phyloP scores from a whole-genome alignment of 1,284 basidiomycete genomes.

The Naganishia sp. region DNA sequence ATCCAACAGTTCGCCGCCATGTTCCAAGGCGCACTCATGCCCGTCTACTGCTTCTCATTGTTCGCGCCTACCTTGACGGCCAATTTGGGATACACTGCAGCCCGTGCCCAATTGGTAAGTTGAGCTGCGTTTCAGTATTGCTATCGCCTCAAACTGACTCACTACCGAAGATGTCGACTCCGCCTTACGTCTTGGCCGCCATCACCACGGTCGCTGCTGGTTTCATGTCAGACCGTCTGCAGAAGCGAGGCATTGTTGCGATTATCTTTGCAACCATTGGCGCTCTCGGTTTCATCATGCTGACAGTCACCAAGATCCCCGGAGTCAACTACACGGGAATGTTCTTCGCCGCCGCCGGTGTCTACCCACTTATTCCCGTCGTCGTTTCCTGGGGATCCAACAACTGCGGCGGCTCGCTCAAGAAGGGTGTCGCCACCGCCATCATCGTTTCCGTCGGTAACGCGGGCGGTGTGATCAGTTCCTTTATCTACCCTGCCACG shows the following conservation, averaged over 20 bases:
- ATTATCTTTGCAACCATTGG: conserved; percentile 22
- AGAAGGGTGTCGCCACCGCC: conserved; percentile 60
- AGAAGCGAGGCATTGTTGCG: conserved; percentile 31
- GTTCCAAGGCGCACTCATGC: conserved; percentile 56
- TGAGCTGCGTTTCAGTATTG: background rate
- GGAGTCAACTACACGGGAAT: conserved; percentile 60
- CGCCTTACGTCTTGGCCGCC: conserved; percentile 43
- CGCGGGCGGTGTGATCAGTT: conserved; percentile 59
- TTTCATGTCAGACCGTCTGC: conserved; percentile 32
- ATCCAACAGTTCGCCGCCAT: conserved; percentile 37
- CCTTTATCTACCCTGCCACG: conserved; percentile 54
- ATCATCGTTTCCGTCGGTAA: conserved; percentile 62
- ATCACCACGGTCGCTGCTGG: conserved; percentile 30
- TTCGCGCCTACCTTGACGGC: conserved; percentile 54
- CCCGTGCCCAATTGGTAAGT: conserved; percentile 70
- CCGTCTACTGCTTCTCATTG: conserved; percentile 63
- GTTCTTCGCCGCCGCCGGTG: conserved; percentile 61
- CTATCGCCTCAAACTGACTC: background rate
- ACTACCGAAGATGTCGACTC: conserved; percentile 37
- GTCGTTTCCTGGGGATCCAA: conserved; percentile 62
- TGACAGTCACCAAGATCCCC: conserved; percentile 46
- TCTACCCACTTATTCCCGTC: conserved; percentile 61
- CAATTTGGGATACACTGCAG: conserved; percentile 63
- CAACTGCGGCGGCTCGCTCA: conserved; percentile 62
- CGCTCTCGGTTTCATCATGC: conserved; percentile 42